Conservation (phyloP, 495 filamentous ascomycete genomes). For the Pseudevernia furfuracea region DNA sequence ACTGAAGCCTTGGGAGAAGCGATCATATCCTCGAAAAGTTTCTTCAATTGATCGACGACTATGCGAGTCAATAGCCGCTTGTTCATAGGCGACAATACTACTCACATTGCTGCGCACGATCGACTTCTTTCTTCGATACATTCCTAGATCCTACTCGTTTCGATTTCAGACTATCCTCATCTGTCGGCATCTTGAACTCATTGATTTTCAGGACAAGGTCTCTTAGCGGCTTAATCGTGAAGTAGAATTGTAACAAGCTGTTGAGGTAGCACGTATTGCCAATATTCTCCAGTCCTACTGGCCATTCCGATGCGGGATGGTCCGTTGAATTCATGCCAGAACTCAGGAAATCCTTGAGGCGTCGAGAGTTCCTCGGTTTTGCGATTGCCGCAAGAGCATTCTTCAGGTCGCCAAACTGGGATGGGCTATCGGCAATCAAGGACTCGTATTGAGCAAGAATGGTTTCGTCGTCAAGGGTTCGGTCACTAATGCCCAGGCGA, state of each 20-base stretch:
- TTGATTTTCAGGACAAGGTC: conserved; percentile 72
- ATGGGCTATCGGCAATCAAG: conserved; percentile 42
- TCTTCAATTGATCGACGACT: conserved; percentile 67
- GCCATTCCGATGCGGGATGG: conserved; percentile 45
- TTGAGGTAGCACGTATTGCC: conserved; percentile 98
- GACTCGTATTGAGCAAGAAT: conserved; percentile 46
- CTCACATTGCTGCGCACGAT: conserved; percentile 65
- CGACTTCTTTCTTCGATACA: conserved; percentile 54
- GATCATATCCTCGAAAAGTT: conserved; percentile 67
- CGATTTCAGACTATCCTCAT: conserved; percentile 47
- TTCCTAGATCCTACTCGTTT: conserved; percentile 60
- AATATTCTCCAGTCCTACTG: conserved; percentile 83
- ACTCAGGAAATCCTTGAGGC: conserved; percentile 28
- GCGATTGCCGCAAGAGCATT: conserved; percentile 46
- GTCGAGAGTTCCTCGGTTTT: conserved; percentile 39
- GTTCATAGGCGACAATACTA: conserved; percentile 22
- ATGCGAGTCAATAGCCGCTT: conserved; percentile 1
- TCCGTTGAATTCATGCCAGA: conserved; percentile 32
- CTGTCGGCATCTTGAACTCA: conserved; percentile 54
- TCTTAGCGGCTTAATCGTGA: conserved; percentile 74
- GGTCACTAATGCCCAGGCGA: conserved; percentile 47
- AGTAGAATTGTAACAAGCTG: conserved; percentile 92
- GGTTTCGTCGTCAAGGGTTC: conserved; percentile 43
- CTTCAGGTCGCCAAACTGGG: conserved; percentile 40
- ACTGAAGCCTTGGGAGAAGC: conserved; percentile 45